phyloP scores from a whole-genome alignment of 2,329 filamentous ascomycete species.

The Ophiostoma perfectum region DNA sequence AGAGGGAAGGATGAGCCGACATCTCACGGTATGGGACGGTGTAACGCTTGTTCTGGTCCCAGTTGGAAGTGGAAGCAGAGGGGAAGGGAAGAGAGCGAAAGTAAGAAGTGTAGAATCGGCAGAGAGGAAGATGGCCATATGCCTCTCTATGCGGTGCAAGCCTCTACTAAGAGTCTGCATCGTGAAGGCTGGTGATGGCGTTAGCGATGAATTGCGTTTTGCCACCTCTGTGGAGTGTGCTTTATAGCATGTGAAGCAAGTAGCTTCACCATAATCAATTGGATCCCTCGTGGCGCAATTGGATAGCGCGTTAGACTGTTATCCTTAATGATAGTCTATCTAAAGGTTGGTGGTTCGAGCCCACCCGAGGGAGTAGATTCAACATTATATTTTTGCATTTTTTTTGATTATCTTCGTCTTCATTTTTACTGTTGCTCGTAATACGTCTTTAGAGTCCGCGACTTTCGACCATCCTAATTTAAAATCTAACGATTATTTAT shows the following conservation, averaged over 20 bases:
- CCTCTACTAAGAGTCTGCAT: too few species aligned
- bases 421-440: not conserved
- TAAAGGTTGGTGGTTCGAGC: slow-evolving; percentile 29
- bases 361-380: slow-evolving; percentile 27
- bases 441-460: too few species aligned
- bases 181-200: not conserved
- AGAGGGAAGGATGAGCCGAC: too few species aligned
- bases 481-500: too few species aligned
- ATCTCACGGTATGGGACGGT: too few species aligned
- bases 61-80: too few species aligned
- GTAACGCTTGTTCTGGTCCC: too few species aligned
- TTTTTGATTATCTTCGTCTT: not conserved
- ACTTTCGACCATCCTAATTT: too few species aligned
- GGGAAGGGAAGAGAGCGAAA: too few species aligned
- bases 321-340: slow-evolving; percentile 26
- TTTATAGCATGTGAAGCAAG: not conserved
- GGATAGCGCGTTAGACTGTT: slow-evolving; percentile 29
- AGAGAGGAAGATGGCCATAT: too few species aligned
- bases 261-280: not conserved
- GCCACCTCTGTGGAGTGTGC: not conserved
- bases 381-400: slow-evolving; percentile 12
- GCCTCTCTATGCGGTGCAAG: too few species aligned
- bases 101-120: too few species aligned
- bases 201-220: not conserved
- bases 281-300: slow-evolving; percentile 28